Evolutionary conservation across 257 asterid species (phyloP).

Genomic region (Primulina eburnea): DNA sequence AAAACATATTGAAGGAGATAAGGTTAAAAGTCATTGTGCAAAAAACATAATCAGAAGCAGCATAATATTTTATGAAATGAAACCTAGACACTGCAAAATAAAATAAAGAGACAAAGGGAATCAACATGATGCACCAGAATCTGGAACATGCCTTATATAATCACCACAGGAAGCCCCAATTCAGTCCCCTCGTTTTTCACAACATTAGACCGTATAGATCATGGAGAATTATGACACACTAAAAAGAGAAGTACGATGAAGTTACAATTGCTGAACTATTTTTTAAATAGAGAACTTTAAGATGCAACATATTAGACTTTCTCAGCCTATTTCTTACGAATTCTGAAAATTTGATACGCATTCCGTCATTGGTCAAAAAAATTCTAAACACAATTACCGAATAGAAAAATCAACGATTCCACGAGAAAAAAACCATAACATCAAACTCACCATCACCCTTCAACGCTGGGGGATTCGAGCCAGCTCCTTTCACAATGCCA

Average conservation of each 20-base stretch:
- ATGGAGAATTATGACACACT: background rate
- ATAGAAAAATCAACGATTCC: constrained; percentile 8
- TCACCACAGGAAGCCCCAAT: background rate
- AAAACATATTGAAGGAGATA: too few species aligned
- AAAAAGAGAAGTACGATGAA: background rate
- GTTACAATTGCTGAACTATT: constrained; percentile 2
- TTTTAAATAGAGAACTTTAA: constrained; percentile 15
- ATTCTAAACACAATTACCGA: constrained; percentile 2
- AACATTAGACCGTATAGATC: constrained; percentile 2
- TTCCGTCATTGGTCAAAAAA: constrained; percentile 24
- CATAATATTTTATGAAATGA: background rate
- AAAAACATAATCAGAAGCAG: background rate
- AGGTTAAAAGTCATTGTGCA: background rate
- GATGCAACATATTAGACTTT: constrained; percentile 10
- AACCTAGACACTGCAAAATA: background rate
- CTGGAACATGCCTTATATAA: too few species aligned
- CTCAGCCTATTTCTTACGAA: background rate
- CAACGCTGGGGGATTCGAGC: constrained; percentile 45
- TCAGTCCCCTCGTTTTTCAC: background rate
- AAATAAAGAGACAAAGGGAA: too few species aligned
- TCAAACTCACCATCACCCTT: constrained; percentile 87
- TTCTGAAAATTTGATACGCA: background rate
- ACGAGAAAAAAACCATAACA: background rate
- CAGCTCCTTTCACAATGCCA: constrained; percentile 74
- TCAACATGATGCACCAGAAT: too few species aligned